phyloP scores from a whole-genome alignment of 805 yeast species.

The Tetrapisispora namnaoensis region DNA sequence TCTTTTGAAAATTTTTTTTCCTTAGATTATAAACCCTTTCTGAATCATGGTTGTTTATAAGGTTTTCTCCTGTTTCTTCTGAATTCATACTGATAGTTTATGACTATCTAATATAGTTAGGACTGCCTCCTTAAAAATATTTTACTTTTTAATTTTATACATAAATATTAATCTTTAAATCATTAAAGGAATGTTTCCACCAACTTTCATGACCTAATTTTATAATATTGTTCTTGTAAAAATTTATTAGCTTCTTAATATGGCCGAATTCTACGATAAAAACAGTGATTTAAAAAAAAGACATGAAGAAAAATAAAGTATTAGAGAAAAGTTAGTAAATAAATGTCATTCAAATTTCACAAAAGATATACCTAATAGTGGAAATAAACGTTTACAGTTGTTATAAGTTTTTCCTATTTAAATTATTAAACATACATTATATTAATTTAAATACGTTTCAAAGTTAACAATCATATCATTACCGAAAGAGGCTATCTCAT shows the following conservation, averaged over 20 bases:
- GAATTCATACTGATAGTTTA: not conserved
- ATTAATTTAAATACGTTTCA: slow-evolving; percentile 9
- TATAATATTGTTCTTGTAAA: no score
- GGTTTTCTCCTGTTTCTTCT: not conserved
- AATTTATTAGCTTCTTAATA: no score
- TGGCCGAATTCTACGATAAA: not conserved
- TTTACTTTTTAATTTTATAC: no score
- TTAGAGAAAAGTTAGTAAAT: no score
- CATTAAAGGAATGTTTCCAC: no score
- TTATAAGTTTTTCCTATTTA: not conserved
- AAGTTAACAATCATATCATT: slow-evolving; percentile 50
- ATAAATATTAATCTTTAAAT: no score
- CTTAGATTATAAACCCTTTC: slow-evolving; percentile 14
- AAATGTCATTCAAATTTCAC: no score
- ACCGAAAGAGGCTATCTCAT: slow-evolving; percentile 61
- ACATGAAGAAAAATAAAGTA: not conserved
- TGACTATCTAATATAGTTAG: not conserved
- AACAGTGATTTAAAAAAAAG: no score
- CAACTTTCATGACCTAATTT: not conserved
- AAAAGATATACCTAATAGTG: not conserved
- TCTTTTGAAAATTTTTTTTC: slow-evolving; percentile 19
- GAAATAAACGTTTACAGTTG: not conserved
- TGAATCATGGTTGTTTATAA: not conserved
- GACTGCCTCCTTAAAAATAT: no score
- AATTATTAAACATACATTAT: not conserved